Percentiles rank a stretch among this genome's conserved stretches.
phyloP scores from a whole-genome alignment of 2,329 filamentous ascomycete species.

The Hawksworthiomyces lignivorus region DNA sequence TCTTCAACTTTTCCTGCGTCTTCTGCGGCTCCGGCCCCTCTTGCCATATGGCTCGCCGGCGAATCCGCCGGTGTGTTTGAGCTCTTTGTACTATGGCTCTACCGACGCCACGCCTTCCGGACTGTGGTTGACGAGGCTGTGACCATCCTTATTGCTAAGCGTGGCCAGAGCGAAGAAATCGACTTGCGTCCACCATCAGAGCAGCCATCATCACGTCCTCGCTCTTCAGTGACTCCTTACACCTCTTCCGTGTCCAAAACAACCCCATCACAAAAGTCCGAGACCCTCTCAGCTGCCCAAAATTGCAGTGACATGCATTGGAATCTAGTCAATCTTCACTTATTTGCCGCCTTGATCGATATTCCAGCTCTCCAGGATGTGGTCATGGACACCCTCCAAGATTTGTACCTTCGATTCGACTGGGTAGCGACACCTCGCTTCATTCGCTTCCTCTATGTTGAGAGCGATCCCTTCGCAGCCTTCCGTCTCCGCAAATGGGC shows the following conservation, averaged over 20 bases:
- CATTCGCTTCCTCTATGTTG: constrained; percentile 44
- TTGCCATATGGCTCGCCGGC: constrained; percentile 32
- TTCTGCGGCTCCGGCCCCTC: constrained; percentile 1
- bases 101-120: constrained; percentile 35
- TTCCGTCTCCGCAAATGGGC: constrained; percentile 51
- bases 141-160: constrained; percentile 16
- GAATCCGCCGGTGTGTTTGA: constrained; percentile 46
- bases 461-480: constrained; percentile 41
- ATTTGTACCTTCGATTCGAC: constrained; percentile 50
- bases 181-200: background rate
- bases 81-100: constrained; percentile 46
- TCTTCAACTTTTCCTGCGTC: background rate
- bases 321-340: constrained; percentile 48
- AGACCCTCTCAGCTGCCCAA: constrained; percentile 12
- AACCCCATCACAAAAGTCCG: no score
- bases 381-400: constrained; percentile 51
- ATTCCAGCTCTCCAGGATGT: constrained; percentile 45
- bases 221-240: no score
- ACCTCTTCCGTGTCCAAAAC: no score
- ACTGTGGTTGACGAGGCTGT: constrained; percentile 35
- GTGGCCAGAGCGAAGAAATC: constrained; percentile 3
- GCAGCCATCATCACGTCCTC: no score
- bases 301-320: constrained; percentile 39
- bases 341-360: constrained; percentile 47
- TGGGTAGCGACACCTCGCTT: constrained; percentile 49